These are phyloP conservation scores for Termitomyces sp. DNA, from an alignment of 768 basidiomycete species.

Conservation along the genomic window DNA sequence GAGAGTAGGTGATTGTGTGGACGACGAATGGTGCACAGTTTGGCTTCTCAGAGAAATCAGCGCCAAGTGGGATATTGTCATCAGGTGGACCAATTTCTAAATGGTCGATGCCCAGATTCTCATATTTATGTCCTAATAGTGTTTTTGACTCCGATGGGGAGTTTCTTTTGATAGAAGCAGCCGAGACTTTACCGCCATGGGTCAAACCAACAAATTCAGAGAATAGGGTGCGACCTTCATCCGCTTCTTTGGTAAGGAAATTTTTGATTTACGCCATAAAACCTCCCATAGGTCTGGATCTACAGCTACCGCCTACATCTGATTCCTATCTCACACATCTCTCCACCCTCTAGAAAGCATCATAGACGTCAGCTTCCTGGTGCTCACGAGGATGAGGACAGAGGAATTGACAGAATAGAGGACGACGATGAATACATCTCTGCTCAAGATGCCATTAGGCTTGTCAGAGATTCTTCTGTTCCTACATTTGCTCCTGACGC, in stretches of 20 bases:
- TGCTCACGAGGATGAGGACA: constrained; percentile 49
- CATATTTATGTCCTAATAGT: constrained; percentile 26
- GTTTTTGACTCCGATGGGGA: constrained; percentile 92
- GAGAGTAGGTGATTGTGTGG: constrained; percentile 94
- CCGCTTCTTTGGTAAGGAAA: constrained; percentile 26
- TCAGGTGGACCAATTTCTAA: constrained; percentile 49
- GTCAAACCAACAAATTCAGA: constrained; percentile 86
- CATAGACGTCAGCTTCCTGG: constrained; percentile 40
- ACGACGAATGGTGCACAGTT: constrained; percentile 96
- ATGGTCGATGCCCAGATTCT: not conserved
- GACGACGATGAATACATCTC: constrained; percentile 49
- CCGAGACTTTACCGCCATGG: constrained; percentile 85
- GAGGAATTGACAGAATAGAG: constrained; percentile 20
- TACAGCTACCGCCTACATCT: constrained; percentile 79
- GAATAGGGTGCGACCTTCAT: constrained; percentile 73
- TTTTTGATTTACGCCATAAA: constrained; percentile 23
- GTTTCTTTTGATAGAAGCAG: constrained; percentile 94
- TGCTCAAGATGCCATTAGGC: constrained; percentile 54
- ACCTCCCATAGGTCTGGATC: constrained; percentile 79
- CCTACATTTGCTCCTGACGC: constrained; percentile 55
- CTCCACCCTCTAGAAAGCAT: constrained; percentile 54
- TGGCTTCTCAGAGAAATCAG: constrained; percentile 83
- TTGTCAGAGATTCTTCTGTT: constrained; percentile 49
- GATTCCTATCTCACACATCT: constrained; percentile 73
- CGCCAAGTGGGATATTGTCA: constrained; percentile 71